Base-by-base conservation (phyloP, 805 yeast species). In the Zygosaccharomyces kombuchaensis region DNA sequence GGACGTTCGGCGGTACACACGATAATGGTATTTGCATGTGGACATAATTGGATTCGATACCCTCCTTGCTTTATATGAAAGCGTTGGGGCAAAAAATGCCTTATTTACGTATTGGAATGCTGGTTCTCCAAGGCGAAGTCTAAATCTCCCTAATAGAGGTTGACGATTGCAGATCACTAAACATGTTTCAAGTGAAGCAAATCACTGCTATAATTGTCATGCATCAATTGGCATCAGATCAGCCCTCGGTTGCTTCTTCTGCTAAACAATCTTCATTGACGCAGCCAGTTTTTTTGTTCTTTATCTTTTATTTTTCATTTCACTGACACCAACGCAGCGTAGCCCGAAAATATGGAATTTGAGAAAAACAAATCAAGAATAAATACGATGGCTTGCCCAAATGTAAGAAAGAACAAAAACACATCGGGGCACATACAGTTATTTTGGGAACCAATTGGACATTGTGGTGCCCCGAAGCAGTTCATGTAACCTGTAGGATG, bases 321-420 rank as follows among this genome's bases (percentile, higher is more conserved):
- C 16, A 19, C 22, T 13, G n/a, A 6, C 12, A 6, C 25, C 7
- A 17, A 16, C 25, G 10, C 41, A 38, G 41, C 41, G 31, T 12
- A 9, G 26, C 22, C 34, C 19, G 34, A 26, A 25, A 37, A 25
- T 22, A 36, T 10, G 9, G 12, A 13, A 10, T 3, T 13, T 10
- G 6, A n/a, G 16, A n/a, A 29, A 29, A 29, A 29, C 16, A 29
- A 29, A 29, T 26, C 21, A 19, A 19, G 13, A 26, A 37, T 27
- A 38, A 38, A 38, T 38, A 27, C 41, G 41, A 38, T 22, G 41
- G 41, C 41, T 38, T 38, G 41, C 14, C 23, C 26, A 38, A 27
- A 10, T 17, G 17, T 16, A 17, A 10, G 6, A 3, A 8, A 38
- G 14, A 14, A 10, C 13, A 27, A 38, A 19, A 17, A 27, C 41